Evolutionary conservation across 2,329 filamentous ascomycete genomes (phyloP).

Genomic region (Mycosphaerella arachidis): DNA sequence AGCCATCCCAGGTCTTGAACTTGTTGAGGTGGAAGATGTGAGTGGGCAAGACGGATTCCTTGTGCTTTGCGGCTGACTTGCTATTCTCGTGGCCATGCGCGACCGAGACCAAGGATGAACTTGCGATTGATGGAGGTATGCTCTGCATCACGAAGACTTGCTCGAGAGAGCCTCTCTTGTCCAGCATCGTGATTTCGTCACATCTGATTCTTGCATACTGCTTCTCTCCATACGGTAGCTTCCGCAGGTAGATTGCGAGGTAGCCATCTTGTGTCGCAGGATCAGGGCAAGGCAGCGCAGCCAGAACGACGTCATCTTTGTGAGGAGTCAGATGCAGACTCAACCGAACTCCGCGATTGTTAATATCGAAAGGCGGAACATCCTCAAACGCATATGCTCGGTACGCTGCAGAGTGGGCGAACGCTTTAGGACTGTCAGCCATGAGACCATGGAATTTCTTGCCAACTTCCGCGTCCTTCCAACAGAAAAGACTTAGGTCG

Average conservation of each 20-base stretch:
- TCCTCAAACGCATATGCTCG: conserved; percentile 31
- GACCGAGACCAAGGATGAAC: background rate
- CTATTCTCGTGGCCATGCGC: background rate
- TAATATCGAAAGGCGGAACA: conserved; percentile 14
- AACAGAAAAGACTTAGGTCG: conserved; percentile 7
- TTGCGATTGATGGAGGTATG: conserved; percentile 1
- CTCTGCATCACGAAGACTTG: conserved; percentile 5
- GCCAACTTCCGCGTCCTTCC: conserved; percentile 3
- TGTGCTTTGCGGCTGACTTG: background rate
- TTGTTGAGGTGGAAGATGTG: conserved; percentile 8
- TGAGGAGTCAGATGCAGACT: conserved; percentile 6
- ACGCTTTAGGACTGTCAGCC: conserved; percentile 28
- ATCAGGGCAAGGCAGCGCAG: conserved; percentile 32
- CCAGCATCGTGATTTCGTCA: conserved; percentile 9
- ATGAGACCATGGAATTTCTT: conserved; percentile 12
- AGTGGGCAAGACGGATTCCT: background rate
- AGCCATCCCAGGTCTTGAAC: conserved; percentile 6
- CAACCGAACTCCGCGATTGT: conserved; percentile 14
- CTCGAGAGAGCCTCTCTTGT: background rate
- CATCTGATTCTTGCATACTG: conserved; percentile 26
- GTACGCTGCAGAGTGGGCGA: conserved; percentile 36
- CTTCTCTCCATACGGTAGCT: conserved; percentile 14
- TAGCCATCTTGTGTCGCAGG: conserved; percentile 26
- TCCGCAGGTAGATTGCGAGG: conserved; percentile 29
- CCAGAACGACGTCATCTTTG: conserved; percentile 23